Base-by-base conservation (phyloP, 2,329 filamentous ascomycete species). In the Mycosphaerella sp. region DNA sequence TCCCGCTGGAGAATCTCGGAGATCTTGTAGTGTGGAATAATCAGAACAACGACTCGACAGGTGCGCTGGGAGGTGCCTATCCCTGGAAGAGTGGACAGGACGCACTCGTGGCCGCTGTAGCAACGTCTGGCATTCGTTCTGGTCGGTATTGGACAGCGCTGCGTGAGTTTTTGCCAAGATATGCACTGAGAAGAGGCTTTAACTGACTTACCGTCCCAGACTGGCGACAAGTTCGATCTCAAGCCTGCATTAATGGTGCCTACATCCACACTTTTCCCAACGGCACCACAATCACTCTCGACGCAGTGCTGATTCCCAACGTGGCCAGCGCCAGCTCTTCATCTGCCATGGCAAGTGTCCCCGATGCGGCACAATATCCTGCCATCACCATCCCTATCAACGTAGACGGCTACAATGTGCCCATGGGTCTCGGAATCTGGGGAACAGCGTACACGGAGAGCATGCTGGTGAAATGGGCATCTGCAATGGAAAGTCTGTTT, bases 371-470 rank as follows among this genome's bases (percentile, higher is more conserved):
- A 26, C 50, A 52, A 32, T 89, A 89, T 65, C 86, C 86, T 0
- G 78, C 86, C 65, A 75, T 89, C 48, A 87, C 85, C 0, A 65
- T 90, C 0, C 86, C 86, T 0, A 82, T 77, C 0, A 82, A 82
- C 2, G 72, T 81, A 6, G 74, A 79, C 59, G 59, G 69, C 5
- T 70, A 66, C 9, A 72, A 62, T 3, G 73, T 76, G 70, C 73
- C 74, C 5, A 75, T 72, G 57, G 73, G 73, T 1, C 53, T 76
- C 7, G 72, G 65, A 14, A 52, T 76, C 7, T 65, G 68, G 59
- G 56, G 61, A 23, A 66, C 62, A 14, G 66, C 67, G 1, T 69
- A 60, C 31, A 59, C 56, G 21, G 67, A 70, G 52, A 63, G 60
- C 5, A 60, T 49, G 26, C 57, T 69, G n/a, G 57, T 69, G 29